Base-by-base conservation (phyloP, 1,284 basidiomycete species). In the Malassezia vespertilionis region DNA sequence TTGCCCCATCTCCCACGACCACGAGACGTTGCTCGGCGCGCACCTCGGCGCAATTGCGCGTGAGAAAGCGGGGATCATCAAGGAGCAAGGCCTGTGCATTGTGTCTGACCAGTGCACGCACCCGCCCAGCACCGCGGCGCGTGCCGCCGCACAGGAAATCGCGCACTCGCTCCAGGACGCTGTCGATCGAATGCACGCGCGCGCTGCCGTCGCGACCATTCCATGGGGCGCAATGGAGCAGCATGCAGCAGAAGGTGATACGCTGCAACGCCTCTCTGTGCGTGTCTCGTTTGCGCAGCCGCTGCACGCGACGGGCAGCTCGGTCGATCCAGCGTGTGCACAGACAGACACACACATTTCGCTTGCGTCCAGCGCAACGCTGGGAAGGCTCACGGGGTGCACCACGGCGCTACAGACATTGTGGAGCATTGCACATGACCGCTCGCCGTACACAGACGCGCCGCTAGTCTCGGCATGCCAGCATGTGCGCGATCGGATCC, bases 1-100 rank as follows among this genome's bases (percentile, higher is more conserved):
- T 26, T 86, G 87, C 0, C 75, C 82, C 1, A 84, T 97, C 27
- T 89, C 87, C 64, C 74, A 93, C 31, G 93, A 97, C 72, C 91
- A 97, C 71, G 86, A 91, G 56, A 78, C 79, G 5, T 86, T 93
- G 63, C 76, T 99, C 4, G 93, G 91, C 0, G 71, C 78, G 44
- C 83, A 85, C 0, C 73, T 89, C 5, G 75, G 74, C 4, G 79
- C 77, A 21, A 96, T 97, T 53, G 79, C 89, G 0, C 72, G 71
- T 30, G 84, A 93, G 65, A 97, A 97, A 70, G 81, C 83, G 0
- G 81, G 80, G 1, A 95, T 97, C 44, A 80, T 82, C 11, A 78
- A 86, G 41, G 60, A 63, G 1, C 79, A 77, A 1, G 81, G 77
- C 0, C 38, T 86, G 0, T 82, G 91, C 50, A 75, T 95, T 12